These are phyloP conservation scores for Cocos nucifera DNA, from an alignment of 176 grass and related monocot species.

Conservation along the genomic window DNA sequence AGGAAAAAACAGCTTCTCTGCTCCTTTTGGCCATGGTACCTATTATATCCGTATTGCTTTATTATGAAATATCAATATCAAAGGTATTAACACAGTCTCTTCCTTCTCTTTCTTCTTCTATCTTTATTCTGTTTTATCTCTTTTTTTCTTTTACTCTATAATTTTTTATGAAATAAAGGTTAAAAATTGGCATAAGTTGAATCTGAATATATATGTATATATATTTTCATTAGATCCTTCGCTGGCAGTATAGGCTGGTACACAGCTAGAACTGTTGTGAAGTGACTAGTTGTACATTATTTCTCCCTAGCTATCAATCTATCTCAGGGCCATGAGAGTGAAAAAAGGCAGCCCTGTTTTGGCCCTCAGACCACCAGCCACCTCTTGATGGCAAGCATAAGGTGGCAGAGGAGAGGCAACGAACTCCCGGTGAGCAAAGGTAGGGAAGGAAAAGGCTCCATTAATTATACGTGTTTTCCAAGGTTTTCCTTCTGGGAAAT, in stretches of 20 bases:
- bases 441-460: background rate
- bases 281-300: conserved; percentile 8
- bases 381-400: too few species aligned
- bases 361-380: background rate
- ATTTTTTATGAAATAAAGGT: too few species aligned
- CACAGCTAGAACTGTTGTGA: conserved; percentile 1
- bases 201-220: conserved; percentile 21
- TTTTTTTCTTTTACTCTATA: too few species aligned
- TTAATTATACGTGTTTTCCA: conserved; percentile 9
- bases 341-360: background rate
- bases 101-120: background rate
- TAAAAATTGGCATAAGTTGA: conserved; percentile 11
- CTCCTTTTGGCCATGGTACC: too few species aligned
- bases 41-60: background rate
- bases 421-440: background rate
- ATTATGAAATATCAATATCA: conserved; percentile 27
- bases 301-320: conserved; percentile 3
- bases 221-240: conserved; percentile 9
- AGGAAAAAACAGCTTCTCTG: too few species aligned
- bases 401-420: too few species aligned
- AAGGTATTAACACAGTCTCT: conserved; percentile 19
- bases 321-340: background rate
- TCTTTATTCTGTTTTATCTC: background rate
- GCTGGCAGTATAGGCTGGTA: background rate
- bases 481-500: conserved; percentile 9